These are phyloP conservation scores for Phlyctochytrium arcticum DNA, from an alignment of 192 early-diverging fungal genomes.

Conservation along the genomic window DNA sequence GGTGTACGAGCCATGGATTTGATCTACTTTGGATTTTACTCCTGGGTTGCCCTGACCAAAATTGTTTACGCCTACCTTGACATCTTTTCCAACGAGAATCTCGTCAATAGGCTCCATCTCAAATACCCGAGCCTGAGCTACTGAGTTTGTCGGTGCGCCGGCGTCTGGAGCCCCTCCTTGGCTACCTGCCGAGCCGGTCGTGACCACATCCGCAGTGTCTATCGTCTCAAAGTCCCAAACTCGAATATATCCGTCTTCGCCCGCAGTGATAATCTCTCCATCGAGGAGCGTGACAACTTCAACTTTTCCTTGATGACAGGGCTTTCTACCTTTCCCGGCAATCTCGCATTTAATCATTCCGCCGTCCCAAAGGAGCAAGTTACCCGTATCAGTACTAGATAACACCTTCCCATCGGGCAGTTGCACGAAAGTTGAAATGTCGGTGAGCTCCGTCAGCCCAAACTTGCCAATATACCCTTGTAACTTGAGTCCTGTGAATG, in stretches of 20 bases:
- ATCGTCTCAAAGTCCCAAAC: constrained; percentile 63
- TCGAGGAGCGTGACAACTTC: constrained; percentile 48
- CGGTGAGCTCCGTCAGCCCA: constrained; percentile 54
- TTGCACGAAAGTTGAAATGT: constrained; percentile 55
- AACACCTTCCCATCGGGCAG: constrained; percentile 59
- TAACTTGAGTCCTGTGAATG: constrained; percentile 61
- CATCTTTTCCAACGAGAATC: constrained; percentile 53
- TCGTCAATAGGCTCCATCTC: constrained; percentile 59
- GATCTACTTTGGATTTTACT: constrained; percentile 28
- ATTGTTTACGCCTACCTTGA: constrained; percentile 37
- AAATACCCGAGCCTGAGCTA: constrained; percentile 43
- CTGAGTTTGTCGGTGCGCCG: constrained; percentile 15
- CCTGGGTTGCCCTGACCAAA: background rate
- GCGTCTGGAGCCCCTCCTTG: background rate
- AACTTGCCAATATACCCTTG: constrained; percentile 63
- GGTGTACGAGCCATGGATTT: constrained; percentile 42
- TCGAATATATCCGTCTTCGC: constrained; percentile 56
- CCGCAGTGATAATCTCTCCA: constrained; percentile 53
- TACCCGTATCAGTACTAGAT: constrained; percentile 57
- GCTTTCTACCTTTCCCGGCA: constrained; percentile 38
- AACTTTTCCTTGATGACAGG: constrained; percentile 49
- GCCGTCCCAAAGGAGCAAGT: constrained; percentile 62
- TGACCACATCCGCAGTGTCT: constrained; percentile 50
- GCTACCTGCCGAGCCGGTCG: background rate
- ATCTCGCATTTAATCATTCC: constrained; percentile 66